These are phyloP conservation scores for Moricandia moricandioides DNA, from an alignment of 345 rosid species.

Conservation along the genomic window DNA sequence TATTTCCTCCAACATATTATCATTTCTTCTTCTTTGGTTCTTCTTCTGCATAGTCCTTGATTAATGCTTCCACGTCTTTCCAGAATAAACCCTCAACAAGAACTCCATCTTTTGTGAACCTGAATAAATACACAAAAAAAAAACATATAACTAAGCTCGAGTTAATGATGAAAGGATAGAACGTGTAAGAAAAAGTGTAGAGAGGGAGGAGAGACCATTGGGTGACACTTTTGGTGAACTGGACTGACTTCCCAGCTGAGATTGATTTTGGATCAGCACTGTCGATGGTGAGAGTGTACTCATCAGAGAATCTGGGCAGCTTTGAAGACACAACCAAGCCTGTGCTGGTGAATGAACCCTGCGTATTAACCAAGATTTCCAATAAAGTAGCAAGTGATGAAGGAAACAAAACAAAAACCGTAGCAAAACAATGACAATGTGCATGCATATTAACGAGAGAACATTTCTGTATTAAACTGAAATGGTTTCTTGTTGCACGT, in stretches of 20 bases:
- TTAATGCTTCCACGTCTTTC: slow-evolving; percentile 78
- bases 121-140: slow-evolving; percentile 30
- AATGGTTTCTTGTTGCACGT: not conserved
- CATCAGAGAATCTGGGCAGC: slow-evolving; percentile 86
- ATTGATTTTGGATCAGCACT: slow-evolving; percentile 91
- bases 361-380: not conserved
- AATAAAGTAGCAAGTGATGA: not conserved
- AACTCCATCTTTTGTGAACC: slow-evolving; percentile 90
- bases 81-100: slow-evolving; percentile 85
- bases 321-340: slow-evolving; percentile 86
- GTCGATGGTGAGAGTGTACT: slow-evolving; percentile 68
- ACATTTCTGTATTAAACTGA: not conserved
- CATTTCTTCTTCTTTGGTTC: slow-evolving; percentile 86
- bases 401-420: not conserved
- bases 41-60: slow-evolving; percentile 60
- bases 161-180: not conserved
- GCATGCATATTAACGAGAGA: not conserved
- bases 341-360: slow-evolving; percentile 93
- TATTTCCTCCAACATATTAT: slow-evolving; percentile 13
- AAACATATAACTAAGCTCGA: not conserved
- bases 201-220: slow-evolving; percentile 58
- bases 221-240: slow-evolving; percentile 78
- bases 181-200: not conserved
- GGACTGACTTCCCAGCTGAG: slow-evolving; percentile 77
- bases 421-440: not conserved